Percentiles rank a stretch among this genome's conserved stretches.
phyloP scores from a whole-genome alignment of 2,329 filamentous ascomycete species.

The Hypoxylon sp. region DNA sequence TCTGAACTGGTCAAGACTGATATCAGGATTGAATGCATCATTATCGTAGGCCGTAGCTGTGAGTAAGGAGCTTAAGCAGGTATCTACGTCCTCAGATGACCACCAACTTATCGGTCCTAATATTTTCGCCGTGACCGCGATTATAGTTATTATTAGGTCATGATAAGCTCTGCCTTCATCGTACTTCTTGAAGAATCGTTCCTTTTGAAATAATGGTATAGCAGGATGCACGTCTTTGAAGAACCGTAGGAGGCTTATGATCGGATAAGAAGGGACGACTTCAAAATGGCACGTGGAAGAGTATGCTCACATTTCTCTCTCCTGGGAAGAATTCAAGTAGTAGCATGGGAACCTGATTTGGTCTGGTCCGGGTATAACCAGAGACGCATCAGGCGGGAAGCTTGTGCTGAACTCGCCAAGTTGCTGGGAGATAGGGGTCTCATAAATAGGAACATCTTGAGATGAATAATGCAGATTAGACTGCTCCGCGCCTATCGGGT shows the following conservation, averaged over 20 bases:
- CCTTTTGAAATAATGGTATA: constrained; percentile 44
- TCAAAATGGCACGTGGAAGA: background rate
- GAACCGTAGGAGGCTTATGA: constrained; percentile 40
- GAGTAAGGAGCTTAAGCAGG: constrained; percentile 39
- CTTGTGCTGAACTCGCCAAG: constrained; percentile 13
- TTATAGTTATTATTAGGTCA: constrained; percentile 42
- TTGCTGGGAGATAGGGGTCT: background rate
- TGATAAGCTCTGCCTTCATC: constrained; percentile 34
- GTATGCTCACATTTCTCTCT: constrained; percentile 36
- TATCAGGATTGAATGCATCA: constrained; percentile 13
- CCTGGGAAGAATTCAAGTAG: constrained; percentile 29
- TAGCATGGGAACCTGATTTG: constrained; percentile 33
- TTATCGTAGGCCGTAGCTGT: constrained; percentile 25
- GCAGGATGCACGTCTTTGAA: constrained; percentile 46
- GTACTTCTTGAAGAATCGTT: constrained; percentile 41
- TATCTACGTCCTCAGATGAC: constrained; percentile 35
- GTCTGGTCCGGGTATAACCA: background rate
- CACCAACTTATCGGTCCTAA: constrained; percentile 37
- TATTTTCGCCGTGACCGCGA: constrained; percentile 44
- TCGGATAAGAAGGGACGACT: background rate
- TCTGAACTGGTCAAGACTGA: constrained; percentile 43
- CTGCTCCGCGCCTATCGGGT: background rate
- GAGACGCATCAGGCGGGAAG: constrained; percentile 19
- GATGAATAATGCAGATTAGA: no score
- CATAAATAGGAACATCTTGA: background rate